Evolutionary conservation across 495 filamentous ascomycete genomes (phyloP).

Genomic region (Staphylotrichum tortipilum): DNA sequence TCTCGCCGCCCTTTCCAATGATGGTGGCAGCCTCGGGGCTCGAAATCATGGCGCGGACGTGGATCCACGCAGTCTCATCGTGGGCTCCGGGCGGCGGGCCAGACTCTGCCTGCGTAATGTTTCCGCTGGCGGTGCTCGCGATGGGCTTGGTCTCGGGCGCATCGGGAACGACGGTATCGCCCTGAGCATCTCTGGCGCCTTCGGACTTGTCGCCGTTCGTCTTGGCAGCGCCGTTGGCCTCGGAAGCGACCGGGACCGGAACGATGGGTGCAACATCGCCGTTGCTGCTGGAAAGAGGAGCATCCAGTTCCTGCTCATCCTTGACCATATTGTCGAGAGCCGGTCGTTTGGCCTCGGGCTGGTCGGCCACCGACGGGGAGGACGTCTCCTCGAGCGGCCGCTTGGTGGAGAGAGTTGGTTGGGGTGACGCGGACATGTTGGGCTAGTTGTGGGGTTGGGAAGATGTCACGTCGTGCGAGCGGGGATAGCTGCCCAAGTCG

Average conservation of each 20-base stretch:
- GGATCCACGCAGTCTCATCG: constrained; percentile 94
- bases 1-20: constrained; percentile 97
- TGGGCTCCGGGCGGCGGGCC: constrained; percentile 32
- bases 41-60: constrained; percentile 90
- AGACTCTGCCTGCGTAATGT: constrained; percentile 30
- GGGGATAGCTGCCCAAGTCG: constrained; percentile 6
- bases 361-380: constrained; percentile 85
- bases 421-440: constrained; percentile 49
- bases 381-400: constrained; percentile 94
- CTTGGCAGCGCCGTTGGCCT: constrained; percentile 37
- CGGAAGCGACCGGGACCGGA: constrained; percentile 10
- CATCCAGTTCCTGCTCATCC: constrained; percentile 34
- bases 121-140: constrained; percentile 40
- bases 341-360: constrained; percentile 93
- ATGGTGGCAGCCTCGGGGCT: constrained; percentile 95
- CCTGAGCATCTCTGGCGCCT: constrained; percentile 50
- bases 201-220: constrained; percentile 49
- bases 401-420: constrained; percentile 59
- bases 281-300: constrained; percentile 32
- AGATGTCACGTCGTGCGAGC: constrained; percentile 25
- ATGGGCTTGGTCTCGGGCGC: constrained; percentile 40
- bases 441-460: constrained; percentile 21
- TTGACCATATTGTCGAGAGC: constrained; percentile 86
- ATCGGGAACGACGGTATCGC: constrained; percentile 66
- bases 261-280: constrained; percentile 24